Evolutionary conservation across 441 rosid genomes (phyloP).

Genomic region (Corymbia calophylla): DNA sequence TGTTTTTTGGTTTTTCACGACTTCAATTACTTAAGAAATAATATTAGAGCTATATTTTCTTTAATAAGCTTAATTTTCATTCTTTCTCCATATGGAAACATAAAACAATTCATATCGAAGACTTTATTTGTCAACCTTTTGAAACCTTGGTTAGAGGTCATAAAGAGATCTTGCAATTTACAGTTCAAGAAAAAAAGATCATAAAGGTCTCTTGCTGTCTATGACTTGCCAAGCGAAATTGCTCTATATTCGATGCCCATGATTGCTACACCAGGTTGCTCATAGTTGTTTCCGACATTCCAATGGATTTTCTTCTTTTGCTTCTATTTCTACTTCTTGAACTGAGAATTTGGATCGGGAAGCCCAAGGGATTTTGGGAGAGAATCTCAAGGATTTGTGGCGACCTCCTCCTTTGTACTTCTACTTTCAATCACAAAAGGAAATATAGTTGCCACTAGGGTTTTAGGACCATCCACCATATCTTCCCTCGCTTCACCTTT

Average conservation of each 20-base stretch:
- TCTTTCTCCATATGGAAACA: no score
- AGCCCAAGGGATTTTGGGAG: not conserved
- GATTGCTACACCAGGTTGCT: not conserved
- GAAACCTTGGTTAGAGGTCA: not conserved
- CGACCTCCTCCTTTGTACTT: not conserved
- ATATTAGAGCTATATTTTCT: not conserved
- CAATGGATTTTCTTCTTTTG: no score
- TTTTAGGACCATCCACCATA: not conserved
- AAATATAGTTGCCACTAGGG: not conserved
- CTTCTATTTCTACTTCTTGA: no score
- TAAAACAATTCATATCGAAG: not conserved
- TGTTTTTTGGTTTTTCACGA: no score
- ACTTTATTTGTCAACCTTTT: not conserved
- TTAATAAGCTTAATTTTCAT: not conserved
- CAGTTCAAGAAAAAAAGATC: not conserved
- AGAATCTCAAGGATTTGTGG: not conserved
- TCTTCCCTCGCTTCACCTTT: not conserved
- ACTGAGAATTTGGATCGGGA: rapidly evolving
- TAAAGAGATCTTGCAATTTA: not conserved
- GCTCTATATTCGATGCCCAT: not conserved
- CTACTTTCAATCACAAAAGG: not conserved
- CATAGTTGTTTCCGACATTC: not conserved
- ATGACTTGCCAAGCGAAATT: not conserved
- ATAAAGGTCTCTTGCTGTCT: not conserved
- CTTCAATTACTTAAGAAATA: no score